Base-by-base conservation (phyloP, 768 basidiomycete species). In the Gymnopilus dilepis region DNA sequence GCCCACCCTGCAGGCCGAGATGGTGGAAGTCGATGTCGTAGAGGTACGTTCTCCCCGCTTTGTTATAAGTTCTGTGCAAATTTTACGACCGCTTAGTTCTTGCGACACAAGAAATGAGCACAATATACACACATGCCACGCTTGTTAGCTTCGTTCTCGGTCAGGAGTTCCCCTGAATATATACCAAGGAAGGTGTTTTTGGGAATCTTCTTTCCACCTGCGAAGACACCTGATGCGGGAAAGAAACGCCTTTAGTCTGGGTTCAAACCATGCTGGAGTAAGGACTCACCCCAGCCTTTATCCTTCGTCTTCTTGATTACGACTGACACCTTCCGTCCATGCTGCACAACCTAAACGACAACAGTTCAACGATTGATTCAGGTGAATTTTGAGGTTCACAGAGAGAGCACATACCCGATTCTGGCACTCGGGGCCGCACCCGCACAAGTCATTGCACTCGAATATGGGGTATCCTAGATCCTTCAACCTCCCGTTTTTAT, bases 381-480 rank as follows among this genome's bases (percentile, higher is more conserved):
- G 6, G 13, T 1, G n/a, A 12, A n/a, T 26, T 12, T 1, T 33
- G 11, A 6, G 38, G n/a, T 1, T 19, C 54, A 21, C 59, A 11
- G 47, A 15, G 41, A 54, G 40, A n/a, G 13, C 21, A 57, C 19
- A 22, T 50, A 95, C 94, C 74, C 94, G 77, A 74, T 96, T 97
- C 51, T 77, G 79, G 71, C 95, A 97, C 43, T 89, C 86, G 1
- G 91, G 89, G 13, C 87, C 87, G 74, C 95, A 97, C 2, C 82
- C 81, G 70, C 95, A 97, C 28, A 86, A 77, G 43, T 84, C 86
- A 69, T 95, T 94, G 70, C 95, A 97, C 74, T 97, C 95, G 66
- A 91, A 91, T 26, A 95, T 87, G 0, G 93, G 91, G 57, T 81
- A 82, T 6, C 78, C 82, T 15, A 74, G 66, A 34, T 58, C 65